phyloP scores from a whole-genome alignment of 2,329 filamentous ascomycete genomes.

The Trichoderma sp. region DNA sequence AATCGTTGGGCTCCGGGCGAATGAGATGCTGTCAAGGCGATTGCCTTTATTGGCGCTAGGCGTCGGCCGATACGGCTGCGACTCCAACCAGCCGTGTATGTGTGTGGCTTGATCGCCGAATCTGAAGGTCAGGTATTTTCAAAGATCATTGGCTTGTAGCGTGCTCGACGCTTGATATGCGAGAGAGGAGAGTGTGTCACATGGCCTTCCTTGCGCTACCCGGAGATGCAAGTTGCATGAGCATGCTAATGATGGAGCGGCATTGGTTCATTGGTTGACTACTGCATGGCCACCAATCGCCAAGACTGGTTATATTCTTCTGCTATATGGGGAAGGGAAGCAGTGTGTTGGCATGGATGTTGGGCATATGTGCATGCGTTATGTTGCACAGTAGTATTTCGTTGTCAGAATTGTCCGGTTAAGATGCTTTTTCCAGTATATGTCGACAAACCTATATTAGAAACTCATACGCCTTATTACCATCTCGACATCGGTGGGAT shows the following conservation, averaged over 20 bases:
- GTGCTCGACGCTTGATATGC: constrained; percentile 3
- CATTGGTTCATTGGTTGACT: not conserved
- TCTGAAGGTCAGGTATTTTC: not conserved
- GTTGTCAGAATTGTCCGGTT: not conserved
- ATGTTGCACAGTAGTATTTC: not conserved
- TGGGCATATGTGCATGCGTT: constrained; percentile 1
- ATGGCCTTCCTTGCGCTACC: constrained; percentile 8
- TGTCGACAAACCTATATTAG: not conserved
- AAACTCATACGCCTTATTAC: not conserved
- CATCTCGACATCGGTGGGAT: not conserved
- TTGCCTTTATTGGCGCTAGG: constrained; percentile 23
- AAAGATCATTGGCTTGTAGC: not conserved
- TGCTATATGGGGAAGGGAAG: not conserved
- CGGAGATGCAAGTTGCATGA: constrained; percentile 10
- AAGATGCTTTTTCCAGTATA: not conserved
- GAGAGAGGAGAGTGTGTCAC: constrained; percentile 7
- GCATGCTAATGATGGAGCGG: not conserved
- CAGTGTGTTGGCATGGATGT: not conserved
- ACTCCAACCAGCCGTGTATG: not conserved
- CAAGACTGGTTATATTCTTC: constrained; percentile 6
- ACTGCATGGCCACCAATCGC: constrained; percentile 13
- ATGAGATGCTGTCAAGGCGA: constrained; percentile 16
- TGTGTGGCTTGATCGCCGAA: constrained; percentile 19
- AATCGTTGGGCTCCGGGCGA: constrained; percentile 21
- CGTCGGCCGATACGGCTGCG: constrained; percentile 24